Evolutionary conservation across 441 rosid species (phyloP), one percentile per base, ranked within the genome.

Genomic region (Viola pubescens): DNA sequence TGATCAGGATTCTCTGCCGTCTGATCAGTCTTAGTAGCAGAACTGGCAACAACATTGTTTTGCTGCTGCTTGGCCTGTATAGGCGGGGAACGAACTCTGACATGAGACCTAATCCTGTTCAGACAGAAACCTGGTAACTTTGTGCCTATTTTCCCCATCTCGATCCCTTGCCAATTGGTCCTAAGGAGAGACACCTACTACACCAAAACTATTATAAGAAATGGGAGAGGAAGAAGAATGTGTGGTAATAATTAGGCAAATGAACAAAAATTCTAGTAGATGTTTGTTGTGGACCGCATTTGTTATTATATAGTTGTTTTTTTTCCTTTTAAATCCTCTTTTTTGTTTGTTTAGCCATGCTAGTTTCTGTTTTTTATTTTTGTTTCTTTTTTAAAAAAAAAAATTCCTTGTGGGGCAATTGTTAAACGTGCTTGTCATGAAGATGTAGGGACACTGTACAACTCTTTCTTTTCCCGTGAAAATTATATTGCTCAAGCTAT

Each of bases 51-150:
- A 26, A 26, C 34, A 26, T 26, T 26, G 34, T 56, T 56, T 41
- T 4, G 34, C 41, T 42, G 10, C 11, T 64, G 41, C 71, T 85
- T 81, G 59, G 81, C 34, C 64, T 80, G 87, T 50, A 73, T 54
- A 3, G 81, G 80, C 10, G 96, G 90, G 10, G 96, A 79, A 14
- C 92, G 84, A 49, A 88, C 88, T 77, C 82, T 75, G 38, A 73
- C 86, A 61, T 82, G 89, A 59, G 96, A 83, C 82, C 85, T 78
- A 57, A 86, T 70, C 73, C 92, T 81, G 79, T 83, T 88, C 11
- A 83, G 81, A 57, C 90, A 88, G 70, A 91, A 88, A 6, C 84
- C 77, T 3, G 90, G 87, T 71, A 87, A 59, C 72, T 76, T 80
- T 19, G 79, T 65, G 19, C 81, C 86, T 58, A 64, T 64, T 71